phyloP scores from a whole-genome alignment of 2,329 filamentous ascomycete genomes.

The Trichophaea hybrida region DNA sequence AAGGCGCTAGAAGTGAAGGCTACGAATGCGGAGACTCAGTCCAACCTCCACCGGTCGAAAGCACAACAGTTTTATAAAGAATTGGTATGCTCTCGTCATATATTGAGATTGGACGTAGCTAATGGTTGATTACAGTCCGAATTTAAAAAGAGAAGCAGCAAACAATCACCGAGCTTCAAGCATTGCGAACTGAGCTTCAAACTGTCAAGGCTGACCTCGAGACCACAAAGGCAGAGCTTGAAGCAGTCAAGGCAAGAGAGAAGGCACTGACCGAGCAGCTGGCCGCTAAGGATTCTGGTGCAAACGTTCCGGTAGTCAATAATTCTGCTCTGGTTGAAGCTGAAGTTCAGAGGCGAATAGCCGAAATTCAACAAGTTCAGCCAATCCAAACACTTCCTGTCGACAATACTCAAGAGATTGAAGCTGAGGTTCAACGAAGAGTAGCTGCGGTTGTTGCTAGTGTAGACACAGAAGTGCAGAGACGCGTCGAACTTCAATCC shows the following conservation, averaged over 20 bases:
- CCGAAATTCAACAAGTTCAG: slow-evolving; percentile 14
- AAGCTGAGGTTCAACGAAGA: slow-evolving; percentile 23
- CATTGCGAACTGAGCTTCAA: neutral
- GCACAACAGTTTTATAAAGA: slow-evolving; percentile 15
- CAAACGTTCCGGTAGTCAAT: slow-evolving; percentile 11
- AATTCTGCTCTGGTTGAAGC: slow-evolving; percentile 14
- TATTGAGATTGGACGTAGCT: neutral
- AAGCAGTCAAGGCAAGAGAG: neutral
- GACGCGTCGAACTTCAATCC: slow-evolving; percentile 6
- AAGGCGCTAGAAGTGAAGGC: slow-evolving; percentile 2
- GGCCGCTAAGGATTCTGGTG: slow-evolving; percentile 1
- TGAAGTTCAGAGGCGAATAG: slow-evolving; percentile 14
- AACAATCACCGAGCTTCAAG: neutral
- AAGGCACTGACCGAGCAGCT: neutral
- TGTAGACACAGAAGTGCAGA: slow-evolving; percentile 24
- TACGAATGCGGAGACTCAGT: slow-evolving; percentile 4
- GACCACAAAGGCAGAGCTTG: neutral
- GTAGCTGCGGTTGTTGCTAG: slow-evolving; percentile 8
- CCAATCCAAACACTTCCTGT: neutral
- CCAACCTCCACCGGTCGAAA: slow-evolving; percentile 7
- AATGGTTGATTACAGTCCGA: neutral
- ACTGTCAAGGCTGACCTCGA: neutral
- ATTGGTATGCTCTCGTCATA: slow-evolving; percentile 10
- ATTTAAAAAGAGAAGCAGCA: slow-evolving; percentile 1
- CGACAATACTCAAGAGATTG: slow-evolving; percentile 14